Percentiles rank a stretch among this genome's conserved stretches.
phyloP scores from a whole-genome alignment of 805 yeast species.

The Candida namnaoensis region DNA sequence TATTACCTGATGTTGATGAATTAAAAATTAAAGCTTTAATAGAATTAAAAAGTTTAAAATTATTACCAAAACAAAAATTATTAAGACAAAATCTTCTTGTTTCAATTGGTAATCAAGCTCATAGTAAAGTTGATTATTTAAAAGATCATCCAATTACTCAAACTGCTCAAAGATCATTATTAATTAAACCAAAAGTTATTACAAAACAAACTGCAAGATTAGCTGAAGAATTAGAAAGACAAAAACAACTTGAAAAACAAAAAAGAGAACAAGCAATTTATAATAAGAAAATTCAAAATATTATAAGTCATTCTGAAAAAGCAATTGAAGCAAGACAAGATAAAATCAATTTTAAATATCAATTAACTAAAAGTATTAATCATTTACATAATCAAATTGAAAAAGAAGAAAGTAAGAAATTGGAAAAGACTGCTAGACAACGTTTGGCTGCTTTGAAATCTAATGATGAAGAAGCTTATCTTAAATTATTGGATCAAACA shows the following conservation, averaged over 20 bases:
- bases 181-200: conserved; percentile 58
- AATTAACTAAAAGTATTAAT: conserved; percentile 1
- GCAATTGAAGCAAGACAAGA: conserved; percentile 13
- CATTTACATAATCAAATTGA: conserved; percentile 45
- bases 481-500: conserved; percentile 76
- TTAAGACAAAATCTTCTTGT: conserved; percentile 53
- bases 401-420: conserved; percentile 65
- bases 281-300: conserved; percentile 32
- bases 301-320: conserved; percentile 13
- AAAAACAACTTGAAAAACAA: conserved; percentile 53
- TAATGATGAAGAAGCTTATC: conserved; percentile 83
- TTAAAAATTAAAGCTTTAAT: conserved; percentile 58
- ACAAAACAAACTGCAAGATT: conserved; percentile 68
- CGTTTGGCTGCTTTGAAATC: conserved; percentile 83
- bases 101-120: conserved; percentile 45
- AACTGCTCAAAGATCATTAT: conserved; percentile 63
- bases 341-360: not conserved
- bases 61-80: conserved; percentile 63
- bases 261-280: conserved; percentile 43
- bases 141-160: conserved; percentile 45
- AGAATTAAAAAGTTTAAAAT: conserved; percentile 60
- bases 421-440: conserved; percentile 78
- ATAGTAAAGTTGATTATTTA: conserved; percentile 42
- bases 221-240: conserved; percentile 69
- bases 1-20: conserved; percentile 39